Conservation (phyloP, 2,329 filamentous ascomycete species). For the Gaeumannomyces tritici region DNA sequence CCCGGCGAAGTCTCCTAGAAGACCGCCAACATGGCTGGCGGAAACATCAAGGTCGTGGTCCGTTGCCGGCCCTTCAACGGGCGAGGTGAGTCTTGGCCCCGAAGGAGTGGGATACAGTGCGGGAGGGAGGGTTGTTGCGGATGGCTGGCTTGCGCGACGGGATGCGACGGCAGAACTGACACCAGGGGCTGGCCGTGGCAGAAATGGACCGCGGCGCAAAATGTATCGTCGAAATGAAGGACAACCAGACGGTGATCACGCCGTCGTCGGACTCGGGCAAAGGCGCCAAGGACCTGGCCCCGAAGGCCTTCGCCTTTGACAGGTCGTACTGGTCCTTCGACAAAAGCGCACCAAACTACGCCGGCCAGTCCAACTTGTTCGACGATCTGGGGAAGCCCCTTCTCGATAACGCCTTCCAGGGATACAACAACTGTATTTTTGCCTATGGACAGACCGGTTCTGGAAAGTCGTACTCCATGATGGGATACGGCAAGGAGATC, state of each 20-base stretch:
- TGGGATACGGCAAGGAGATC: conserved; percentile 94
- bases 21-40: conserved; percentile 54
- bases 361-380: conserved; percentile 83
- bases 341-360: conserved; percentile 70
- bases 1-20: conserved; percentile 3
- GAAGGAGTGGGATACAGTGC: background rate
- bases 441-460: conserved; percentile 98
- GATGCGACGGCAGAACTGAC: conserved; percentile 1
- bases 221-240: conserved; percentile 98
- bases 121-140: background rate
- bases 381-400: conserved; percentile 80
- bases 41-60: conserved; percentile 99
- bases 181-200: conserved; percentile 24
- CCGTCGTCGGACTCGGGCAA: conserved; percentile 61
- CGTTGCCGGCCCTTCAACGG: conserved; percentile 90
- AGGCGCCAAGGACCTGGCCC: conserved; percentile 53
- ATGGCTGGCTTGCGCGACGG: background rate
- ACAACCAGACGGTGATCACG: conserved; percentile 75
- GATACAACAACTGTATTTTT: conserved; percentile 99
- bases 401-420: conserved; percentile 94
- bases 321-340: conserved; percentile 98
- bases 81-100: conserved; percentile 53
- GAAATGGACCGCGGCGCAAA: conserved; percentile 85
- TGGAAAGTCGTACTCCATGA: conserved; percentile 99
- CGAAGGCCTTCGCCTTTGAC: conserved; percentile 91